Evolutionary conservation across 2,329 filamentous ascomycete genomes (phyloP), one percentile per base, ranked within the genome.

Genomic region (Aspergillus carbonarius): DNA sequence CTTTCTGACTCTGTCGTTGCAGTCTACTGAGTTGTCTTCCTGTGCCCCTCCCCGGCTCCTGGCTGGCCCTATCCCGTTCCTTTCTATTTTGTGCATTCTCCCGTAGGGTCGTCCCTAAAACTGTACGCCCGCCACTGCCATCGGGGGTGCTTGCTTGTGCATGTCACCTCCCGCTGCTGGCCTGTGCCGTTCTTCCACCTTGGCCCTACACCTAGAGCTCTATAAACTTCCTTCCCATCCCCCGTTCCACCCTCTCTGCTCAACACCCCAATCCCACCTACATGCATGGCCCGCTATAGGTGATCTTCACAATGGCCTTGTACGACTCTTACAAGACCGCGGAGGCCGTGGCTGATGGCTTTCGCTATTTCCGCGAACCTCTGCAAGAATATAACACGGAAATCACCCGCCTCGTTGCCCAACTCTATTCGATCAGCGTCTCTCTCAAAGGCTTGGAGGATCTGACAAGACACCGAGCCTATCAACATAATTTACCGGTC

Each of bases 351-450:
- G 82, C 82, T 52, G 75, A 77, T 53, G 79, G 78, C 57, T 77
- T 87, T 60, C 74, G 75, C 60, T 67, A 72, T 42, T 84, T 85
- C 68, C 73, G 81, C 52, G 74, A 75, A 57, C 76, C 79, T 63
- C 78, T 86, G 50, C 79, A 81, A 7, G 76, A 82, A 54, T 73
- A 80, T 64, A 75, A 79, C 34, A 78, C 80, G 32, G 80, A 83
- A 44, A 82, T 87, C 64, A 83, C 82, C 23, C 75, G 75, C 32
- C 70, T 82, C 27, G 82, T 86, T 54, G 78, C 81, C 55, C 78
- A 83, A 60, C 76, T 86, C 23, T 85, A 82, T 66, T 77, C 77
- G 53, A 81, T 86, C 68, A 82, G 82, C 57, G 76, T 78, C 49
- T 76, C 74, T 8, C 73, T 87, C 23, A 78, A 79, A 47, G 73